Percentiles rank a stretch among this genome's conserved stretches.
Conservation (phyloP, 192 early-diverging fungal species). For the Mycoemilia scoparia region DNA sequence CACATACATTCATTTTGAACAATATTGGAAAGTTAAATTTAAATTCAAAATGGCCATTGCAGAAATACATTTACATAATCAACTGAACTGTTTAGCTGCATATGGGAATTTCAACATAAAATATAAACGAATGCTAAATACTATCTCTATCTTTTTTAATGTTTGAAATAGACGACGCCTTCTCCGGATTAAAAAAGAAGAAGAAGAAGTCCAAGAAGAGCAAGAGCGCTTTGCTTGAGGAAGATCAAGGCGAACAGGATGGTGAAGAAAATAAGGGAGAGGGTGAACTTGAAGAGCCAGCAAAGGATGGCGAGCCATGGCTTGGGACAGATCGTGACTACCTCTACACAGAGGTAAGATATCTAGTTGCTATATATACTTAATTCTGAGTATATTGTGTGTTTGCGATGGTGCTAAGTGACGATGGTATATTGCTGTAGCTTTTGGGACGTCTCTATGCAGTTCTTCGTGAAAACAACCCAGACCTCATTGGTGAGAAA, state of each 20-base stretch:
- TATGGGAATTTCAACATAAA: no score
- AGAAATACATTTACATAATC: no score
- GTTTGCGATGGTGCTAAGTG: neutral
- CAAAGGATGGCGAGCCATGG: constrained; percentile 56
- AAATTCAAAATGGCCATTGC: no score
- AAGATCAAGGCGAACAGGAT: constrained; percentile 40
- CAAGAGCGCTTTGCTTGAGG: constrained; percentile 74
- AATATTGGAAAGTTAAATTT: neutral
- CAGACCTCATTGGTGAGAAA: constrained; percentile 81
- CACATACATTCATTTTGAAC: neutral
- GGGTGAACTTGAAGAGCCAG: constrained; percentile 17
- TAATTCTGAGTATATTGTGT: constrained; percentile 3
- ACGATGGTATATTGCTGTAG: no score
- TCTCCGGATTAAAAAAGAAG: constrained; percentile 33
- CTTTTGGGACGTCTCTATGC: constrained; percentile 79
- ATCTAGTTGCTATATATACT: no score
- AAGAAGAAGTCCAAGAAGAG: constrained; percentile 53
- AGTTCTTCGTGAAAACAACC: constrained; percentile 83
- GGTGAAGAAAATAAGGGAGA: constrained; percentile 27
- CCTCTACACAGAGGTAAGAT: constrained; percentile 75
- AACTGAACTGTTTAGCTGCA: no score
- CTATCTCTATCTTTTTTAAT: no score
- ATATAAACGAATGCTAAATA: no score
- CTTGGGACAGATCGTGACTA: constrained; percentile 80
- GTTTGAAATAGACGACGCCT: no score